A percentile compares a stretch with the other conserved stretches of the same genome.
Conservation (phyloP, 352 stramenopile species). For the Blastocystis hominis region DNA sequence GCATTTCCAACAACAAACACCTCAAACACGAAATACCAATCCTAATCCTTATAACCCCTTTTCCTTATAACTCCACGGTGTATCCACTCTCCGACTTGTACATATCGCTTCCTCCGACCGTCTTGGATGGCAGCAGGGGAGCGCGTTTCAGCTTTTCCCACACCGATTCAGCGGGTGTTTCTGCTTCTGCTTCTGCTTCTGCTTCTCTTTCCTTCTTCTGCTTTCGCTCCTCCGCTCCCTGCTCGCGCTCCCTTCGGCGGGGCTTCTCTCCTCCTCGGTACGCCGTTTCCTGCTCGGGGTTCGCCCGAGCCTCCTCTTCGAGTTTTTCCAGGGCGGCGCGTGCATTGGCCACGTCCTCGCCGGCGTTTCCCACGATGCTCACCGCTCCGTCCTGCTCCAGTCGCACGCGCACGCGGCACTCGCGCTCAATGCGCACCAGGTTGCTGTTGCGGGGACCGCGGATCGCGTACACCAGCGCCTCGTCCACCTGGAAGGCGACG, state of each 20-base stretch:
- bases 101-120: background rate
- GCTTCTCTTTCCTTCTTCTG: background rate
- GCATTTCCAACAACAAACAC: background rate
- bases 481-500: background rate
- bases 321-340: background rate
- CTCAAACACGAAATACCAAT: background rate
- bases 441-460: background rate
- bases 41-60: background rate
- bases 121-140: background rate
- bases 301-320: background rate
- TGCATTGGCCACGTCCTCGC: background rate
- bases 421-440: background rate
- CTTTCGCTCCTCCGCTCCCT: background rate
- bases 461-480: no score
- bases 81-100: constrained; percentile 8
- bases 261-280: background rate
- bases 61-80: background rate
- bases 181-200: background rate
- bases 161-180: background rate
- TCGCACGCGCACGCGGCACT: background rate
- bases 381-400: background rate
- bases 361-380: background rate
- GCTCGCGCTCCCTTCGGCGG: no score
- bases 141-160: constrained; percentile 18
- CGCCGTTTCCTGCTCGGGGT: background rate